Base-by-base conservation (phyloP, 1,284 basidiomycete genomes). In the Irpex sp. region DNA sequence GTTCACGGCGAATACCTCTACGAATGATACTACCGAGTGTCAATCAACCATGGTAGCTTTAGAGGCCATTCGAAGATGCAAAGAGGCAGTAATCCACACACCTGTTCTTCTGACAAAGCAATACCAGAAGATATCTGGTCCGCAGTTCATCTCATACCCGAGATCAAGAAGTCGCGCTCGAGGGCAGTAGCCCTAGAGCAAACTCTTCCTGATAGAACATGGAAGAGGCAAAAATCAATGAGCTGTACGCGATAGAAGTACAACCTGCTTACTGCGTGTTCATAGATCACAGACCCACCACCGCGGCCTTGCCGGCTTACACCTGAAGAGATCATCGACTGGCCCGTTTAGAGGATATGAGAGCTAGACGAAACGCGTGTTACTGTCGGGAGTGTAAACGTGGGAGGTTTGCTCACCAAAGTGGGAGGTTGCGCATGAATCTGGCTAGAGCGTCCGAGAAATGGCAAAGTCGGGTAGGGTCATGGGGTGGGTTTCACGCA, bases 321-420 rank as follows among this genome's bases (percentile, higher is more conserved):
- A 21, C 53, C 26, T 55, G 11, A 55, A 55, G 53, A 35, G 53
- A 55, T 55, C 53, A 55, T 33, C 53, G 53, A 17, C 19, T 35
- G 21, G 33, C 53, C 13, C 2, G 21, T 17, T 55, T 55, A 17
- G 53, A 55, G 8, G 21, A 35, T 35, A 55, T 55, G 53, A 55
- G 53, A 55, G 53, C 33, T 35, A 35, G 53, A 55, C 33, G 33
- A 21, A 55, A 15, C 6, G 13, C 33, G 53, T 55, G 53, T 43
- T 43, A 11, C 39, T 43, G 39, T 43, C 39, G 39, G 39, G 39
- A 43, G 39, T 43, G 53, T 35, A 15, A 8, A 11, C 33, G 53
- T 55, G 53, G 53, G 53, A 55, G 33, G 53, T 50, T 50, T 50
- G 49, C 53, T 55, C 53, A 55, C 53, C 53, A 55, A 33, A 31